Evolutionary conservation across 352 stramenopile species (phyloP), one percentile per base, ranked within the genome.

Genomic region (Globisporangium sylvaticum): DNA sequence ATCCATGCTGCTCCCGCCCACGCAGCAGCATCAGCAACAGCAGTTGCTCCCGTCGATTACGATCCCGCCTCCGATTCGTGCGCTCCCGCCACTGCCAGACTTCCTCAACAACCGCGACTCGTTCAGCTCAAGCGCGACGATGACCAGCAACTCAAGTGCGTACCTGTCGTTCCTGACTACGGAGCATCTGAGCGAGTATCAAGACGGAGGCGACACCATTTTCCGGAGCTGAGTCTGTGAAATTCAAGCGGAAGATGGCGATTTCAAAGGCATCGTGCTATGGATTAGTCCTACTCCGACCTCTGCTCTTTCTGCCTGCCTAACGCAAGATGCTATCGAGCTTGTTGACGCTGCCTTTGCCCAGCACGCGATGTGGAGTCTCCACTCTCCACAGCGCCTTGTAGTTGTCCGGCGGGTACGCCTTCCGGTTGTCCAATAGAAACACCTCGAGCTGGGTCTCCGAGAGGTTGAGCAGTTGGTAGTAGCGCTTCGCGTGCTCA

Each of bases 391-490:
- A 95, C 9, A 93, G 79, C 14, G 83, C 85, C 58, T 86, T 83
- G 71, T 91, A 91, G 18, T 76, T 77, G 32, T 89, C 78, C 1
- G 82, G 69, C 2, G 76, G 20, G 62, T 92, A 94, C 8, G 80
- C 71, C 8, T 76, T 84, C 29, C 81, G 81, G 53, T 93, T 93
- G 55, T 88, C 84, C 44, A 95, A 64, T 22, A 95, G 64, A 25
- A 91, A 91, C 32, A 94, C 76, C 48, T 92, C 87, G 34, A 95
- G 74, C 59, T 92, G 85, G 29, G 83, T 89, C 69, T 94, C 83
- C 0, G 81, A 83, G 22, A 92, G 69, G 27, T 79, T 84, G 32
- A 92, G 75, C 29, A 94, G 62, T 64, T 92, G 81, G 58, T 84
- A 94, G 62, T 89, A 93, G 14, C 85, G 70, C 68, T 92, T 95